phyloP scores from a whole-genome alignment of 2,329 filamentous ascomycete genomes.

The Ampelomyces quisqualis region DNA sequence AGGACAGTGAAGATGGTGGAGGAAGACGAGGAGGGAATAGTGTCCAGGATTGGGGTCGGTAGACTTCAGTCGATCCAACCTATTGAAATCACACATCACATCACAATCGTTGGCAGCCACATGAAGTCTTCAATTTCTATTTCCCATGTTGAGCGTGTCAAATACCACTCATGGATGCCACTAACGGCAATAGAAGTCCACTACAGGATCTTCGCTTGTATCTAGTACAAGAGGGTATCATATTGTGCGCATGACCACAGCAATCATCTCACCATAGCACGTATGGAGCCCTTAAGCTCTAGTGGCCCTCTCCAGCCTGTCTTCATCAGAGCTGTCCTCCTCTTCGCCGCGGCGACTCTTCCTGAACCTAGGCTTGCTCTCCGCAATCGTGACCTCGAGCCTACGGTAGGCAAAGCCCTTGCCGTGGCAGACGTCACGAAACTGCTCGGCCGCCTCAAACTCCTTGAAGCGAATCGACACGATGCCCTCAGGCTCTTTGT shows the following conservation, averaged over 20 bases:
- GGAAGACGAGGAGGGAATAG: too few relatives aligned
- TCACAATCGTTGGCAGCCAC: too few relatives aligned
- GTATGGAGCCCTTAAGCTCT: constrained; percentile 3
- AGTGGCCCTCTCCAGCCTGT: constrained; percentile 10
- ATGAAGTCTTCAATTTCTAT: too few relatives aligned
- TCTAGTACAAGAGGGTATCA: constrained; percentile 1
- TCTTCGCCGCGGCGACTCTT: constrained; percentile 28
- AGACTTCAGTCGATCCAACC: too few relatives aligned
- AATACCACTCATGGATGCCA: neutral
- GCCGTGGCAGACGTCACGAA: constrained; percentile 24
- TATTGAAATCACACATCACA: too few relatives aligned
- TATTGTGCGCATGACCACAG: neutral
- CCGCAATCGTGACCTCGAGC: constrained; percentile 26
- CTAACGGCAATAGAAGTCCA: neutral
- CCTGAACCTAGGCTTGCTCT: constrained; percentile 34
- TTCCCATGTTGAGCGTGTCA: too few relatives aligned
- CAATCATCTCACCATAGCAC: neutral
- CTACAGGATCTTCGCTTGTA: neutral
- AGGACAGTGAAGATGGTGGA: too few relatives aligned
- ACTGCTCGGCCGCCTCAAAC: constrained; percentile 58
- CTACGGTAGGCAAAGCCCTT: constrained; percentile 16
- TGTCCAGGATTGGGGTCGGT: too few relatives aligned
- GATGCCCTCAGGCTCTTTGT: constrained; percentile 80
- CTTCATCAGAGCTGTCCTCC: constrained; percentile 31
- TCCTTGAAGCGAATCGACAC: constrained; percentile 81